phyloP scores from a whole-genome alignment of 2,329 filamentous ascomycete genomes.

The Exophiala spinifera region DNA sequence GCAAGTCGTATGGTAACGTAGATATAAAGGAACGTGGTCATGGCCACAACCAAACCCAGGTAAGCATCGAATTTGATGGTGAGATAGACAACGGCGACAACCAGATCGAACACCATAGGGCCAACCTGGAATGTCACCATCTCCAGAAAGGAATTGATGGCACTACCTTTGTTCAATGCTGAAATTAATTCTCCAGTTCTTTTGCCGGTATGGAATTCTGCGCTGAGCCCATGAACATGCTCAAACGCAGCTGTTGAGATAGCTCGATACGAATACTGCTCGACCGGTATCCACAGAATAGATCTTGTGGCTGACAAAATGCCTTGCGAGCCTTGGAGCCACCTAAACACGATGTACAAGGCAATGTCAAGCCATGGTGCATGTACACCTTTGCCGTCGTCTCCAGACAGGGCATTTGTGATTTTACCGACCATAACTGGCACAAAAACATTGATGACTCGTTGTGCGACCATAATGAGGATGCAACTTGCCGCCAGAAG shows the following conservation, averaged over 20 bases:
- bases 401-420: slow-evolving; percentile 66
- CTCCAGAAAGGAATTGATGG: slow-evolving; percentile 95
- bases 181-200: slow-evolving; percentile 95
- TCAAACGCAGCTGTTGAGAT: slow-evolving; percentile 94
- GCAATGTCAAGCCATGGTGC: slow-evolving; percentile 73
- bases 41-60: slow-evolving; percentile 82
- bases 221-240: slow-evolving; percentile 89
- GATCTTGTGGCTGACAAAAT: slow-evolving; percentile 78
- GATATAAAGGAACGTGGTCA: slow-evolving; percentile 93
- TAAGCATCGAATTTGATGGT: slow-evolving; percentile 76
- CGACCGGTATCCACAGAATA: slow-evolving; percentile 91
- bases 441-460: slow-evolving; percentile 80
- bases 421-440: slow-evolving; percentile 77
- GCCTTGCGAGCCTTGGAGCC: slow-evolving; percentile 85
- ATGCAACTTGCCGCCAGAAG: slow-evolving; percentile 80
- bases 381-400: slow-evolving; percentile 48
- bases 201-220: slow-evolving; percentile 96
- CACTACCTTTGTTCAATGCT: slow-evolving; percentile 89
- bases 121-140: slow-evolving; percentile 94
- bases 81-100: slow-evolving; percentile 80
- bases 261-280: slow-evolving; percentile 93
- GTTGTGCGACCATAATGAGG: slow-evolving; percentile 71
- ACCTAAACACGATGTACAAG: slow-evolving; percentile 72
- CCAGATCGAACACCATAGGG: slow-evolving; percentile 88
- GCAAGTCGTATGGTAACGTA: slow-evolving; percentile 97